Evolutionary conservation across 805 yeast species (phyloP).

Genomic region (Candida rishiriensis): DNA sequence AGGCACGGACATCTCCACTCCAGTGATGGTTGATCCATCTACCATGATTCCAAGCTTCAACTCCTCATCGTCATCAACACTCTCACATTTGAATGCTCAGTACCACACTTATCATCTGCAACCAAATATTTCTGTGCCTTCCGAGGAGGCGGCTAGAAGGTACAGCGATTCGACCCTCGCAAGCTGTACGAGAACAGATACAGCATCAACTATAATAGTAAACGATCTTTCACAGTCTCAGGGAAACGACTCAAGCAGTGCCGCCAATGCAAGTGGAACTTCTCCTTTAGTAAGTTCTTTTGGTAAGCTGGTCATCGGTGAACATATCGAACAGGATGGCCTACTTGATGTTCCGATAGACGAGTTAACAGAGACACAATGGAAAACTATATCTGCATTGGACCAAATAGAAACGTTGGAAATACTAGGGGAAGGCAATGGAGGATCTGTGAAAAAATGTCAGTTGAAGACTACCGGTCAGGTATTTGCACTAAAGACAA

Average conservation of each 20-base stretch:
- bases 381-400: slow-evolving; percentile 58
- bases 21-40: not conserved
- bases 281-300: slow-evolving; percentile 9
- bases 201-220: not conserved
- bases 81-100: too few relatives aligned
- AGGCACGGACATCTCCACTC: too few relatives aligned
- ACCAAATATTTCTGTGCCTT: too few relatives aligned
- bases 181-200: slow-evolving; percentile 2
- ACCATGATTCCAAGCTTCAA: not conserved
- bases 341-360: slow-evolving; percentile 7
- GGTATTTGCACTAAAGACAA: slow-evolving; percentile 79
- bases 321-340: not conserved
- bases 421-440: slow-evolving; percentile 88
- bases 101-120: too few relatives aligned
- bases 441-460: slow-evolving; percentile 87
- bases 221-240: not conserved
- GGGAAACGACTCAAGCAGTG: not conserved
- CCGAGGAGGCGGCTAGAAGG: not conserved
- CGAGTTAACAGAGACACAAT: slow-evolving; percentile 65
- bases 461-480: slow-evolving; percentile 46
- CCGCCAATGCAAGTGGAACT: not conserved
- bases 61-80: slow-evolving; percentile 1
- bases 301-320: slow-evolving; percentile 4
- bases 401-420: slow-evolving; percentile 65
- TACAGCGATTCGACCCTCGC: not conserved